Evolutionary conservation across 208 protist species (phyloP), one percentile per base, ranked within the genome.

Genomic region (Acanthamoeba rhysodes): DNA sequence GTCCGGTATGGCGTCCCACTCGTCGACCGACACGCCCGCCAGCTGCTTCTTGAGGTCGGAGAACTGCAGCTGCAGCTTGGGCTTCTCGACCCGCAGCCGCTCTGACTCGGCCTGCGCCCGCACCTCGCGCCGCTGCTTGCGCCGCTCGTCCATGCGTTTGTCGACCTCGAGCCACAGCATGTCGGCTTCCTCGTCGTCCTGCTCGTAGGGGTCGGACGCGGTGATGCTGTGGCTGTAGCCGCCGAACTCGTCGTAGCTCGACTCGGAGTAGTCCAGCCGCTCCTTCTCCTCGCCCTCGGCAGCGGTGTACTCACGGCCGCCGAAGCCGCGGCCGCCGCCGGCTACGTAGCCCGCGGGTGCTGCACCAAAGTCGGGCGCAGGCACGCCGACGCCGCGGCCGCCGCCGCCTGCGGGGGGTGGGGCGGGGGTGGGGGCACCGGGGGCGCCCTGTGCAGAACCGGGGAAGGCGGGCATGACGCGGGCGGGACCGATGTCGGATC

Each of bases 111-210:
- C 95, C 53, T 97, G 84, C 32, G 95, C 91, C 10, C 94, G 68
- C 9, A 87, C 90, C 72, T 98, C 98, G 45, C 98, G 91, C 29
- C 96, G 95, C 59, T 96, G 88, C 85, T 97, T 97, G 29, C 98
- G 92, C 90, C 98, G 92, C 20, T 84, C 74, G 87, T 98, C 98
- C 97, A 99, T 98, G 62, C 96, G 68, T 34, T 55, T 72, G 70
- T 98, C 98, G 4, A 98, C 90, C 16, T 74, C 18, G 27, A 93
- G 95, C 94, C 96, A 98, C 16, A 98, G 92, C 12, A 41, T 50
- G 91, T 99, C 98, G 37, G 98, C 98, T 72, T 98, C 98, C 27
- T 97, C 88, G 96, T 99, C 98, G 41, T 99, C 98, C 59, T 96
- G 93, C n/a, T 99, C 98, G 85, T 98, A 98, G 50, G 94, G 50